Evolutionary conservation across 2,329 filamentous ascomycete genomes (phyloP).

Genomic region (Alternaria sp.): DNA sequence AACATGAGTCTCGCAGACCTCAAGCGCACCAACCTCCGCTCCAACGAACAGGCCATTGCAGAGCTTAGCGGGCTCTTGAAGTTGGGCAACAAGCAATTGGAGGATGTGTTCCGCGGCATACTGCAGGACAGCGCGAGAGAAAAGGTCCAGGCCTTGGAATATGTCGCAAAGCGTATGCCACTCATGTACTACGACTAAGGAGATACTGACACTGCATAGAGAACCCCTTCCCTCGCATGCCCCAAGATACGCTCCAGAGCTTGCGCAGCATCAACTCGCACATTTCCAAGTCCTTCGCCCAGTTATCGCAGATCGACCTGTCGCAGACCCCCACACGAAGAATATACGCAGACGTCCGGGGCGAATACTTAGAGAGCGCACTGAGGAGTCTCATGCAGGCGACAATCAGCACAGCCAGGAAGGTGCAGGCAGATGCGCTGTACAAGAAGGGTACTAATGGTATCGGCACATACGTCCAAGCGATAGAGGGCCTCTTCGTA

Average conservation of each 20-base stretch:
- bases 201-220: slow-evolving; percentile 49
- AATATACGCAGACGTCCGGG: slow-evolving; percentile 85
- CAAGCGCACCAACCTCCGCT: slow-evolving; percentile 85
- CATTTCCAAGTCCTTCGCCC: slow-evolving; percentile 66
- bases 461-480: slow-evolving; percentile 85
- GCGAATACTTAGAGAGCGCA: slow-evolving; percentile 82
- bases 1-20: slow-evolving; percentile 85
- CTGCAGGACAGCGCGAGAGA: slow-evolving; percentile 79
- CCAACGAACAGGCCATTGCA: slow-evolving; percentile 86
- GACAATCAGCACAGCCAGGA: slow-evolving; percentile 77
- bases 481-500: slow-evolving; percentile 84
- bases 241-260: slow-evolving; percentile 76
- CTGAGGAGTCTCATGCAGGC: slow-evolving; percentile 87
- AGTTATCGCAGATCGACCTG: slow-evolving; percentile 53
- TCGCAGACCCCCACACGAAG: slow-evolving; percentile 74
- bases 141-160: slow-evolving; percentile 84
- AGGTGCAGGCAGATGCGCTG: slow-evolving; percentile 75
- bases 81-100: slow-evolving; percentile 80
- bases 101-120: slow-evolving; percentile 80
- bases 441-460: slow-evolving; percentile 91
- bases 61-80: slow-evolving; percentile 81
- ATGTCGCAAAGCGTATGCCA: slow-evolving; percentile 79
- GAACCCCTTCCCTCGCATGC: slow-evolving; percentile 78
- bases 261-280: slow-evolving; percentile 81
- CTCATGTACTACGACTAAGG: background rate